Base-by-base conservation (phyloP, 495 filamentous ascomycete genomes). In the Hypoxylon trugodes region DNA sequence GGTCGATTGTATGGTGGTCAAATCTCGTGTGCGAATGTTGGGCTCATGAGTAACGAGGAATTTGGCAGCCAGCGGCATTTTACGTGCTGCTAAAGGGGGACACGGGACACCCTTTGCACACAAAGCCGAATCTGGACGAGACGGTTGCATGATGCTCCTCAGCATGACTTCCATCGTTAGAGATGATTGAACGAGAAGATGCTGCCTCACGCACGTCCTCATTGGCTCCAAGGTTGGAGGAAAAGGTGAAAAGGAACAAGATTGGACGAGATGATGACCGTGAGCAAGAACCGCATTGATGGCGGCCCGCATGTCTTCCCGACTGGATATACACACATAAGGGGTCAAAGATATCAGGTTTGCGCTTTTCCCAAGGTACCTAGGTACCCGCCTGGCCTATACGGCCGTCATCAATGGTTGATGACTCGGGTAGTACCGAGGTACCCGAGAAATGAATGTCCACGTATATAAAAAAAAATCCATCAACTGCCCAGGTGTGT, bases 1-100 rank as follows among this genome's bases (percentile, higher is more conserved):
- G 38, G 51, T 45, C 16, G 26, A 33, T 50, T 35, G 32, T 56
- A 61, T 42, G 15, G 63, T 41, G 35, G 41, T 52, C 52, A 61
- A 46, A 66, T 58, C 57, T 61, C 46, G 40, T 47, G 22, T 52
- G 46, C 47, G 19, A 26, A 18, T n/a, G 40, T 51, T 19, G 45
- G 57, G 43, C 57, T 58, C 24, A 12, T 40, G 28, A 58, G 46
- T 40, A 53, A 53, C 25, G 38, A 53, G 25, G 33, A 49, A 58
- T 36, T 57, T 58, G 57, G 57, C 64, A 42, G 24, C 13, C 19
- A 26, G 4, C 26, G 52, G 46, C 40, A 4, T n/a, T 57, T 26
- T 51, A 48, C 46, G 52, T 56, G 41, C 64, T 52, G 19, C 52
- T n/a, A n/a, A n/a, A n/a, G n/a, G n/a, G n/a, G 52, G 52, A 53